Conservation (phyloP, 768 basidiomycete species). For the Pleurotus djamor region DNA sequence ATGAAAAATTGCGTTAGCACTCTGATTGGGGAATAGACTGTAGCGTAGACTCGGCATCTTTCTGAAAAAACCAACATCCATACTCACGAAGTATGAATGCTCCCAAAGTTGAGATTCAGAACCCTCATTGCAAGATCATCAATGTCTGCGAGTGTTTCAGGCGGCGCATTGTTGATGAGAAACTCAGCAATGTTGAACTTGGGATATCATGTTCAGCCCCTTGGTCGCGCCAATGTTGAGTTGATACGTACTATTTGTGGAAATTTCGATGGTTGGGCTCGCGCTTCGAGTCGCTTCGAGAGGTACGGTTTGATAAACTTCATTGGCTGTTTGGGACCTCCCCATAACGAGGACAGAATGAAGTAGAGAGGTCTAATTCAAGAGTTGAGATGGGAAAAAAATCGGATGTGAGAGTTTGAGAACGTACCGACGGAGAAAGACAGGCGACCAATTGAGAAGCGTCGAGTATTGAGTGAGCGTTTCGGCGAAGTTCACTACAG, state of each 20-base stretch:
- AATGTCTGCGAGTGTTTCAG: constrained; percentile 23
- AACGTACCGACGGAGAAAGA: background rate
- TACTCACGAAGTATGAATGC: constrained; percentile 34
- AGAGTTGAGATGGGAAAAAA: background rate
- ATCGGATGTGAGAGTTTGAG: background rate
- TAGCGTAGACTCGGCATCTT: background rate
- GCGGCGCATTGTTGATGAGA: constrained; percentile 23
- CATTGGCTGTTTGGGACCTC: constrained; percentile 28
- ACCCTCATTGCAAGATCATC: constrained; percentile 28
- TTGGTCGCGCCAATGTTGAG: background rate
- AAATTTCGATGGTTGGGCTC: constrained; percentile 15
- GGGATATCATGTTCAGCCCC: background rate
- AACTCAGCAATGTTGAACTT: constrained; percentile 25
- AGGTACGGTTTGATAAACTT: constrained; percentile 26
- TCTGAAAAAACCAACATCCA: no score
- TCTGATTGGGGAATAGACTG: background rate
- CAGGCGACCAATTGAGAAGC: constrained; percentile 20
- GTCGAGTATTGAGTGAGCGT: constrained; percentile 8
- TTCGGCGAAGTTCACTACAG: constrained; percentile 12
- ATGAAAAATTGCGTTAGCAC: background rate
- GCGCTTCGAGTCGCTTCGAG: constrained; percentile 19
- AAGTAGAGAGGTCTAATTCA: constrained; percentile 25
- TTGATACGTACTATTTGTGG: constrained; percentile 19
- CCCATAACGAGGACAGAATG: constrained; percentile 26
- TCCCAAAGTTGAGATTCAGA: constrained; percentile 37